Base-by-base conservation (phyloP, 2,329 filamentous ascomycete genomes). In the Pyricularia sp. region DNA sequence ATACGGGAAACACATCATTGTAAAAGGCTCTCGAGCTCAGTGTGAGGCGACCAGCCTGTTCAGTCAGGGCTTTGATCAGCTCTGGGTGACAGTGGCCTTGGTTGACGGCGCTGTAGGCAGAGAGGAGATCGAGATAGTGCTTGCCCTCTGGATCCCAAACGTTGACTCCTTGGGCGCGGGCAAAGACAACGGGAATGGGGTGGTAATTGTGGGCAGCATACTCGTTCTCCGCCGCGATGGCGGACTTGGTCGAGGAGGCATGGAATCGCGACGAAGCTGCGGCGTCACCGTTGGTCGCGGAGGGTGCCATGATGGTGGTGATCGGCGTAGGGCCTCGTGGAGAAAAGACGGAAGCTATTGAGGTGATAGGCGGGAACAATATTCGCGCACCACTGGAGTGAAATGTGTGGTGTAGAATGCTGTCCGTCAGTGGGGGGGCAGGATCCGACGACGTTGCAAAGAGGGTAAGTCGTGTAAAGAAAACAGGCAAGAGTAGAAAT, bases 181-280 rank as follows among this genome's bases (percentile, higher is more conserved):
- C 83, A 77, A 97, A 97, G 73, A 96, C 94, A 66, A 99, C 88
- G 55, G 94, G 94, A 2, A 99, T 85, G 19, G 94, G 94, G 78
- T 97, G 93, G 82, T 99, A 99, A 82, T 99, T 99, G 85, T 99
- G 94, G 62, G 94, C 94, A 62, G 94, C 94, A 76, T 85, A 93
- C 74, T 90, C 81, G 72, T 90, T 82, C 79, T 99, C 94, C 64
- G 87, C 80, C 64, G 86, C 79, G 75, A 97, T 96, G 71, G 94
- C 93, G 70, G 84, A 81, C 66, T 87, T 79, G 59, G 92, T 93
- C 30, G 93, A 92, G 24, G 89, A 75, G 65, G 91, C 84, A 78
- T 97, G 94, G 79, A 83, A 85, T 69, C 78, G 79, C 62, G 78
- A 77, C 62, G 71, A 70, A 65, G 66, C 65, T 67, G 66, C 69